Conservation (phyloP, 352 stramenopile species). For the Thalassiosira mediterranea region DNA sequence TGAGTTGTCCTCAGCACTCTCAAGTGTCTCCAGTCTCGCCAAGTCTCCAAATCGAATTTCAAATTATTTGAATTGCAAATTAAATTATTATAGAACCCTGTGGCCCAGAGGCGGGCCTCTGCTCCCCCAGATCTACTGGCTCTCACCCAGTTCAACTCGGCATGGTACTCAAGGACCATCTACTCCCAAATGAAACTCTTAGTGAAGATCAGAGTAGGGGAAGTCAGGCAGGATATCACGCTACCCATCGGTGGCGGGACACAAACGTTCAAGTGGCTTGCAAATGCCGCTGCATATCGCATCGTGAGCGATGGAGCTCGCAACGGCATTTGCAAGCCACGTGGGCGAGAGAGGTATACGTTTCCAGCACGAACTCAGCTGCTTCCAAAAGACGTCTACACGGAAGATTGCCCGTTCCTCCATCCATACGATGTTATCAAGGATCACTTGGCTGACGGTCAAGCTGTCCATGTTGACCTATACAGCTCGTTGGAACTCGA, state of each 20-base stretch:
- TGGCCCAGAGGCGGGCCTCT: too few relatives aligned
- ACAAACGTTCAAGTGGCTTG: slow-evolving; percentile 38
- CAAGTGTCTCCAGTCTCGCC: too few relatives aligned
- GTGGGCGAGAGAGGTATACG: neutral
- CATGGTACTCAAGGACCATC: too few relatives aligned
- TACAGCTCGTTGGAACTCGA: slow-evolving; percentile 14
- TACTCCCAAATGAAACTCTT: slow-evolving; percentile 33
- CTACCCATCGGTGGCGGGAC: slow-evolving; percentile 18
- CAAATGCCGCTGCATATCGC: slow-evolving; percentile 5
- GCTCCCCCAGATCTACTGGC: too few relatives aligned
- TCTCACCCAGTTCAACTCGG: too few relatives aligned
- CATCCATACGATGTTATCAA: slow-evolving; percentile 30
- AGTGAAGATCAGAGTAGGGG: slow-evolving; percentile 9
- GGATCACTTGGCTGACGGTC: slow-evolving; percentile 16
- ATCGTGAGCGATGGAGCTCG: slow-evolving; percentile 13
- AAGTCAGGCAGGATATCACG: slow-evolving; percentile 17
- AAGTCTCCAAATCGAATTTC: too few relatives aligned
- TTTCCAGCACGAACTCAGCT: slow-evolving; percentile 6
- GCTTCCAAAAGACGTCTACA: slow-evolving; percentile 31
- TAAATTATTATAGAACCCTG: too few relatives aligned
- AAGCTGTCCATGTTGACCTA: slow-evolving; percentile 26
- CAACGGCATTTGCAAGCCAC: too few relatives aligned
- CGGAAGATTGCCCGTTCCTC: slow-evolving; percentile 22
- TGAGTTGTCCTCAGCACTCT: too few relatives aligned
- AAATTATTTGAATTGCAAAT: too few relatives aligned